Evolutionary conservation across 352 stramenopile species (phyloP), one percentile per base, ranked within the genome.

Genomic region (Globisporangium sylvaticum): DNA sequence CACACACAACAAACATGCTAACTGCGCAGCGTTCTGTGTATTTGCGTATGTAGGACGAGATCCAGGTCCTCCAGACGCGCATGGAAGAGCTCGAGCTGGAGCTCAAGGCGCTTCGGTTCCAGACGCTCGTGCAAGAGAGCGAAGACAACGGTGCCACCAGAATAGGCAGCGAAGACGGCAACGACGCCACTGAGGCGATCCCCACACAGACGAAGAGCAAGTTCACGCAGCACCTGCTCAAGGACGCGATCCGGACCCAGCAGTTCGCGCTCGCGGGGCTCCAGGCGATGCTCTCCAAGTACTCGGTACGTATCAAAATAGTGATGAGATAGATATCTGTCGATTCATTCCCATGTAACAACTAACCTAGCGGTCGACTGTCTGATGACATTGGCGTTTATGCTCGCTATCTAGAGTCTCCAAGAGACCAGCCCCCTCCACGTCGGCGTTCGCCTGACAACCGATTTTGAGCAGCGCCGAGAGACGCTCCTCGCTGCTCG

Each of bases 391-490:
- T 44, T 18, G 37, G 37, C 14, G 37, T 15, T 4, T 39, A 3
- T 64, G 15, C 5, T 4, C 1, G 12, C 25, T 27, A 27, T 53
- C 44, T 65, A 68, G 55, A 54, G 46, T 3, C 46, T 54, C 3
- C 46, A 54, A 25, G 46, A 54, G n/a, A 54, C 22, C 31, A 46
- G 31, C 29, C 25, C 55, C n/a, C 20, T 66, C 27, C 46, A 58
- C 20, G 6, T 50, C 8, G 12, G 12, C 69, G 78, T 84, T 55
- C 63, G 64, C 25, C 65, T 84, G n/a, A 69, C 73, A 8, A 58
- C 5, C 1, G 71, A 80, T 57, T 58, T 56, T 25, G 42, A 27
- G 0, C 65, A 75, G 10, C 73, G 78, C 32, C 72, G 69, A 50
- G 66, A 54, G 24, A 71, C 64, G 42, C 62, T 85, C 15, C 67